phyloP scores from a whole-genome alignment of 768 basidiomycete species.

The Mycena galopus region DNA sequence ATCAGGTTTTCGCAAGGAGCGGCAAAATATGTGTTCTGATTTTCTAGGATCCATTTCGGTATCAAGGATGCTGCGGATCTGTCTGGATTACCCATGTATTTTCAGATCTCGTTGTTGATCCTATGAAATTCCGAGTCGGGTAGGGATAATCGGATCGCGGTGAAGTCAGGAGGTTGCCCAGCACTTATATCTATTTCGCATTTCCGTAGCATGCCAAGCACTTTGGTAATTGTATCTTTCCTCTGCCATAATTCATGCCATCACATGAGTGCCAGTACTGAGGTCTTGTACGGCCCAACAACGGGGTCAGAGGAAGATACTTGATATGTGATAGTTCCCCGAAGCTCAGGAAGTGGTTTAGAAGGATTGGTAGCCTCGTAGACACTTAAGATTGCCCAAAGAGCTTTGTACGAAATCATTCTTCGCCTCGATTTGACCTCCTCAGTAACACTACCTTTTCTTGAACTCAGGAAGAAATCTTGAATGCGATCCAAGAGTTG shows the following conservation, averaged over 20 bases:
- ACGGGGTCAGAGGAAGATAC: neutral
- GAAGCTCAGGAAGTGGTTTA: neutral
- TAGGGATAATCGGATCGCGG: neutral
- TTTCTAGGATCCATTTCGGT: neutral
- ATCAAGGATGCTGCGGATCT: neutral
- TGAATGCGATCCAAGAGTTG: conserved; percentile 2
- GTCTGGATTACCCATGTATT: neutral
- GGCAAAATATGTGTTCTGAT: neutral
- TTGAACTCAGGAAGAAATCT: neutral
- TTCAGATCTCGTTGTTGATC: neutral
- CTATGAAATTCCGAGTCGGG: neutral
- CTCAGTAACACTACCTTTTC: neutral
- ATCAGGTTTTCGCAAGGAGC: neutral
- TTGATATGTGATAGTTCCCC: neutral
- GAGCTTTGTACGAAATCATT: neutral
- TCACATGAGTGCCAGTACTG: neutral
- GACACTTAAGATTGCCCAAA: conserved; percentile 3
- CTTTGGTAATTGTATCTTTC: neutral
- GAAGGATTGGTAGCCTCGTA: neutral
- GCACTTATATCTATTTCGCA: neutral
- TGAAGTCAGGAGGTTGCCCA: neutral
- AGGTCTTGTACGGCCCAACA: neutral
- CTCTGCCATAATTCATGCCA: neutral
- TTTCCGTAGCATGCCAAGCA: neutral
- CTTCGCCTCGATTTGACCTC: neutral